Base-by-base conservation (phyloP, 768 basidiomycete genomes). In the Coprinellus aureogranulatus region DNA sequence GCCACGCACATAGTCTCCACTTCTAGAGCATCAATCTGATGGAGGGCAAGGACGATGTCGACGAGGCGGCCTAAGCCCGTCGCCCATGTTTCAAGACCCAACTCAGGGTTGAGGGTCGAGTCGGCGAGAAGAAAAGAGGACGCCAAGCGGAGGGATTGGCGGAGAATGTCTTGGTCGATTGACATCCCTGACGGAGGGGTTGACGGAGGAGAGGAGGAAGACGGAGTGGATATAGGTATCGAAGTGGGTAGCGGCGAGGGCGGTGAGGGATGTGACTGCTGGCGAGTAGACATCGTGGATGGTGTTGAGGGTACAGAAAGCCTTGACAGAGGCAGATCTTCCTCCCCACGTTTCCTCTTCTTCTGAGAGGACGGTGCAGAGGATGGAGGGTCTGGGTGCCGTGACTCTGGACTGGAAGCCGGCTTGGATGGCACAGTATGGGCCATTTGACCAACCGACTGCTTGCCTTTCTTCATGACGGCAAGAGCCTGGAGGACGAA, bases 81-180 rank as follows among this genome's bases (percentile, higher is more conserved):
- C 57, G 75, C 77, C 90, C 90, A 93, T 9, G 84, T 81, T 14
- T 64, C 60, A 25, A 85, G 70, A 0, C 89, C 91, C 0, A 66
- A 66, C 34, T 79, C 78, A 0, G 82, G 75, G 64, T 85, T 84
- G 61, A 78, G 90, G 56, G 83, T 85, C 0, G 81, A 79, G 70
- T 93, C 90, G 12, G 89, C 85, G 58, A 93, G 68, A 45, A 92
- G 82, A 66, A 87, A 90, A n/a, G 90, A 89, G 1, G 90, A 86
- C 14, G 90, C 81, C 39, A 91, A 82, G 16, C 78, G 79, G 47
- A 92, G 74, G 65, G 84, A 88, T 37, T 82, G 81, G 55, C 87
- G 82, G 41, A 92, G 75, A 37, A 80, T 64, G 14, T 65, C 64
- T 71, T 92, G 90, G 70, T 89, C 83, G 28, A 91, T 79, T 2